These are phyloP conservation scores for Collybia sp. DNA, from an alignment of 768 basidiomycete genomes.

Conservation along the genomic window DNA sequence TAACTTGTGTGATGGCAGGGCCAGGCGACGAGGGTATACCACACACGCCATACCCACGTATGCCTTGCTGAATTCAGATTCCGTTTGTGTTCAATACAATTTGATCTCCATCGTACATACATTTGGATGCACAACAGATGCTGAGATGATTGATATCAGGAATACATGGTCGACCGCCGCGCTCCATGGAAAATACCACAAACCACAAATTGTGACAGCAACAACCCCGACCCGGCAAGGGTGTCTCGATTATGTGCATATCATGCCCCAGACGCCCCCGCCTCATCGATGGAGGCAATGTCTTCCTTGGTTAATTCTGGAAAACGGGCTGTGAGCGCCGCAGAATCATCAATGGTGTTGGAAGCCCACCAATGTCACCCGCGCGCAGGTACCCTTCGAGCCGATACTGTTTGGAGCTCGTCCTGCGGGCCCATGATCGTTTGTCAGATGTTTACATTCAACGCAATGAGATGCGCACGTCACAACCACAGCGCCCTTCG, in stretches of 20 bases:
- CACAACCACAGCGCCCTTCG: constrained; percentile 61
- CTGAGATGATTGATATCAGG: too few relatives aligned
- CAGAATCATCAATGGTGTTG: neutral
- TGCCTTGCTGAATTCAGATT: too few relatives aligned
- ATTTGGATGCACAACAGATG: too few relatives aligned
- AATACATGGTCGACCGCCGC: too few relatives aligned
- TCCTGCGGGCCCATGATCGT: constrained; percentile 26
- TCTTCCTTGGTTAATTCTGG: constrained; percentile 48
- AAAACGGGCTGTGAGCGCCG: neutral
- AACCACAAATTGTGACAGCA: neutral
- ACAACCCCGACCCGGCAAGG: neutral
- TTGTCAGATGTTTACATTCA: neutral
- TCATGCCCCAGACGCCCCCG: constrained; percentile 39
- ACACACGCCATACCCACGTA: too few relatives aligned
- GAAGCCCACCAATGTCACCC: constrained; percentile 52
- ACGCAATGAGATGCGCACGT: constrained; percentile 34
- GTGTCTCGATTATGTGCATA: neutral
- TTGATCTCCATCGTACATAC: too few relatives aligned
- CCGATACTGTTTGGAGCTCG: constrained; percentile 61
- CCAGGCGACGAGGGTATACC: too few relatives aligned
- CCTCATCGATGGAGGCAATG: constrained; percentile 50
- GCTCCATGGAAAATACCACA: too few relatives aligned
- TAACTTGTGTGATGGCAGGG: too few relatives aligned
- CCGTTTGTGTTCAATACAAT: too few relatives aligned
- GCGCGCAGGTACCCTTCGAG: constrained; percentile 65